Conservation (phyloP, 371 early-diverging fungal genomes). For the Apophysomyces variabilis region DNA sequence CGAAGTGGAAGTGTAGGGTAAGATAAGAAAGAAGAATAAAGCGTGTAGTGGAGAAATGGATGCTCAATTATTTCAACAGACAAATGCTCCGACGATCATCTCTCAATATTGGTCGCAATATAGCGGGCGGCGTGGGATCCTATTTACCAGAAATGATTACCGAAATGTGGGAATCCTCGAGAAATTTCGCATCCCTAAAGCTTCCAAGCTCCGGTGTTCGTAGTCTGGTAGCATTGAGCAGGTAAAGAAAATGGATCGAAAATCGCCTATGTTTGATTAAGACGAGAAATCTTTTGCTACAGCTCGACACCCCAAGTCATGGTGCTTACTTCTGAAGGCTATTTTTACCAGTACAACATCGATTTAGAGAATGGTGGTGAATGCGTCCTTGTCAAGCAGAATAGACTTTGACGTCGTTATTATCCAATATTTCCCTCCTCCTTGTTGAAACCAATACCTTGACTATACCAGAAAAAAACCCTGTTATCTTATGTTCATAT, state of each 20-base stretch:
- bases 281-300: neutral
- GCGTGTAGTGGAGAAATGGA: neutral
- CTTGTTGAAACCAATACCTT: neutral
- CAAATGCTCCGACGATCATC: constrained; percentile 64
- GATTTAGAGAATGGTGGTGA: constrained; percentile 92
- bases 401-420: constrained; percentile 26
- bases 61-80: constrained; percentile 17
- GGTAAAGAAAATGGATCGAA: constrained; percentile 32
- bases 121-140: constrained; percentile 83
- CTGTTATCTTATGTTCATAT: neutral
- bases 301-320: constrained; percentile 82
- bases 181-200: constrained; percentile 95
- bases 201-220: constrained; percentile 80
- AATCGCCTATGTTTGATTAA: neutral
- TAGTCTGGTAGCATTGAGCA: constrained; percentile 83
- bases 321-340: constrained; percentile 93
- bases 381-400: constrained; percentile 84
- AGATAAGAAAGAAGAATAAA: constrained; percentile 6
- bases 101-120: constrained; percentile 48
- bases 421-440: neutral
- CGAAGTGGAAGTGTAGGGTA: constrained; percentile 26
- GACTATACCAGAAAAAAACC: neutral
- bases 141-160: constrained; percentile 87
- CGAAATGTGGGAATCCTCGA: constrained; percentile 93
- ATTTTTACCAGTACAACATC: constrained; percentile 88